phyloP scores from a whole-genome alignment of 1,284 basidiomycete species.

The Fomitopsis schrenkii region DNA sequence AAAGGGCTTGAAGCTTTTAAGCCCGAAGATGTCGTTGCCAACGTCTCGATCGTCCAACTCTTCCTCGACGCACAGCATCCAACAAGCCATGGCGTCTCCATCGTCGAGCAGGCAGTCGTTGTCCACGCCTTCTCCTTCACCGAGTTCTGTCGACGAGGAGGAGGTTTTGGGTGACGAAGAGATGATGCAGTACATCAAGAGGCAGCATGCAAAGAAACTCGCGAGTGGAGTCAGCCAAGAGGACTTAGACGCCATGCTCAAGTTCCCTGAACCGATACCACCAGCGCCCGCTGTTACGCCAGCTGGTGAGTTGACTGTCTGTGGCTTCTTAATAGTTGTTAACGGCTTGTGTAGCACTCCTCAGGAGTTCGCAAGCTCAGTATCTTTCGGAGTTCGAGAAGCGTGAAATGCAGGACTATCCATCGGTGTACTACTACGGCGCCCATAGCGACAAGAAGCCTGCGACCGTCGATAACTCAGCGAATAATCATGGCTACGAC shows the following conservation, averaged over 20 bases:
- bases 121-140: conserved; percentile 78
- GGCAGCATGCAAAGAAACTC: conserved; percentile 86
- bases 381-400: conserved; percentile 83
- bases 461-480: conserved; percentile 66
- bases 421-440: conserved; percentile 83
- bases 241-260: conserved; percentile 85
- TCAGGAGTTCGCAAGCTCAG: conserved; percentile 58
- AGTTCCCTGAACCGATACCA: conserved; percentile 87
- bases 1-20: conserved; percentile 74
- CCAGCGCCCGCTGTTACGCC: conserved; percentile 72
- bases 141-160: conserved; percentile 81
- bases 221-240: conserved; percentile 81
- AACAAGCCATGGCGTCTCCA: conserved; percentile 56
- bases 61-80: conserved; percentile 44
- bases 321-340: background rate
- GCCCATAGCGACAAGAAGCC: conserved; percentile 77
- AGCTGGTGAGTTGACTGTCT: conserved; percentile 49
- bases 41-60: conserved; percentile 51
- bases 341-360: conserved; percentile 41
- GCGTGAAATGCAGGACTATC: conserved; percentile 89
- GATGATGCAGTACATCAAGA: conserved; percentile 92
- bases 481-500: conserved; percentile 95
- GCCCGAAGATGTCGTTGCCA: conserved; percentile 67
- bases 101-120: conserved; percentile 72
- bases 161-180: conserved; percentile 92